These are phyloP conservation scores for Heliamphora exappendiculata DNA, from an alignment of 148 eudicot genomes.

Conservation along the genomic window DNA sequence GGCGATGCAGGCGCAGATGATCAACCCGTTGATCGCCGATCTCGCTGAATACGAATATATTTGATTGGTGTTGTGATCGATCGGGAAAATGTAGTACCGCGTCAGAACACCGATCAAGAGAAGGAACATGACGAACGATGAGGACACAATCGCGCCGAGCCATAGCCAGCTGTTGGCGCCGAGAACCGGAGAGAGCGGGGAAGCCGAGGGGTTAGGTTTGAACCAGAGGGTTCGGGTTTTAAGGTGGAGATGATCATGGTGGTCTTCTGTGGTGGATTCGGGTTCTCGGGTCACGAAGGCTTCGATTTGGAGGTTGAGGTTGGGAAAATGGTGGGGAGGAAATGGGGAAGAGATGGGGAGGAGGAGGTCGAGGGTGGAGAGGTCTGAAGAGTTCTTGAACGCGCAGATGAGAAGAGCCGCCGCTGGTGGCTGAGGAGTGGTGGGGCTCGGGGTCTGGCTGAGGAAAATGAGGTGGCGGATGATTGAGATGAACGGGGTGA, in stretches of 20 bases:
- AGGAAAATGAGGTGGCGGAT: constrained; percentile 54
- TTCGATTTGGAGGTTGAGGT: constrained; percentile 52
- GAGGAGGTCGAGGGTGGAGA: constrained; percentile 63
- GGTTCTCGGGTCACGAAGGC: constrained; percentile 76
- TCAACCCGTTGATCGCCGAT: constrained; percentile 32
- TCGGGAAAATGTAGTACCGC: constrained; percentile 67
- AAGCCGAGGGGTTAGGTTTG: constrained; percentile 46
- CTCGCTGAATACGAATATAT: constrained; percentile 35
- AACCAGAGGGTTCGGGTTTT: constrained; percentile 38
- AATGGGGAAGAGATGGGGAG: constrained; percentile 55
- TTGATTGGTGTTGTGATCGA: constrained; percentile 55
- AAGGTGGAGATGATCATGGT: constrained; percentile 22
- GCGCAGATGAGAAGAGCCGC: constrained; percentile 44
- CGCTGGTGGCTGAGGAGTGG: constrained; percentile 62
- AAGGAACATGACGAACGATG: constrained; percentile 62
- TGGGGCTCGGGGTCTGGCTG: constrained; percentile 30
- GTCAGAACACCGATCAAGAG: constrained; percentile 56
- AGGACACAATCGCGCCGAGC: constrained; percentile 64
- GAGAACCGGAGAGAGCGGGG: constrained; percentile 54
- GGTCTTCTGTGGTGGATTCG: constrained; percentile 12
- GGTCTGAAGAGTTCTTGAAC: constrained; percentile 56
- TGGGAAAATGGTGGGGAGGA: constrained; percentile 25
- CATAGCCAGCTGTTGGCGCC: constrained; percentile 75
- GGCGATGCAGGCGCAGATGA: constrained; percentile 49
- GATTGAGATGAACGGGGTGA: constrained; percentile 80